These are phyloP conservation scores for Fusarium sarcochroum DNA, from an alignment of 2,329 filamentous ascomycete genomes.

Conservation along the genomic window DNA sequence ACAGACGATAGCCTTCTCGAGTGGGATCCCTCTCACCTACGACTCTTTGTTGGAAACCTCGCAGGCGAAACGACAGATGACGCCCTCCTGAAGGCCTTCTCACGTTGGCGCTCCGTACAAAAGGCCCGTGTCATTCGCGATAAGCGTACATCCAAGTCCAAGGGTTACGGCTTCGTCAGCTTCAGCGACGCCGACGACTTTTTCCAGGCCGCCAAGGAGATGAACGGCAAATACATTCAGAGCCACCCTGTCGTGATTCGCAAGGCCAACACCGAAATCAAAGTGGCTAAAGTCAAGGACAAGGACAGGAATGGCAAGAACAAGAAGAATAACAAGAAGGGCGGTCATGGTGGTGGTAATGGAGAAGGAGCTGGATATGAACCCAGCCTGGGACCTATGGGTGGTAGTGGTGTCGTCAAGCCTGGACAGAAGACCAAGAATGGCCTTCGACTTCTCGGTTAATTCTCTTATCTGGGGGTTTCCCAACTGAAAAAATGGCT, in stretches of 20 bases:
- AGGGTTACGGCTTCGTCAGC: conserved; percentile 96
- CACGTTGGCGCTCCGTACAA: conserved; percentile 87
- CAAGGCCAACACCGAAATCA: conserved; percentile 93
- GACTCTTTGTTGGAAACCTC: conserved; percentile 95
- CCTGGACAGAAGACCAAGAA: conserved; percentile 77
- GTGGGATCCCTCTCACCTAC: conserved; percentile 95
- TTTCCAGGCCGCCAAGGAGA: conserved; percentile 95
- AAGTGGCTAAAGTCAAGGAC: conserved; percentile 77
- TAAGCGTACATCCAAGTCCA: conserved; percentile 95
- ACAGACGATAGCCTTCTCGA: conserved; percentile 89
- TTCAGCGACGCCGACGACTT: conserved; percentile 97
- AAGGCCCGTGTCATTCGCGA: conserved; percentile 95
- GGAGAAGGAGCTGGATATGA: conserved; percentile 59
- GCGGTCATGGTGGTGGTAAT: conserved; percentile 48
- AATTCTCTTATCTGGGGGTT: conserved; percentile 7
- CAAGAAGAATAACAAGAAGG: conserved; percentile 57
- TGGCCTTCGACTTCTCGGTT: conserved; percentile 73
- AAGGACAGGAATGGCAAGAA: conserved; percentile 60
- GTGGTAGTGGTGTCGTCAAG: conserved; percentile 70
- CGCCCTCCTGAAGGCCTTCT: conserved; percentile 92
- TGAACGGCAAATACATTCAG: conserved; percentile 99
- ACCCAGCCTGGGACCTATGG: conserved; percentile 64
- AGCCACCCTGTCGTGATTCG: conserved; percentile 92
- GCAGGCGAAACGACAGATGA: conserved; percentile 98
- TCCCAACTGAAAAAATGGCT: neutral